phyloP scores from a whole-genome alignment of 208 protist species.

The Acanthamoeba divionensis region DNA sequence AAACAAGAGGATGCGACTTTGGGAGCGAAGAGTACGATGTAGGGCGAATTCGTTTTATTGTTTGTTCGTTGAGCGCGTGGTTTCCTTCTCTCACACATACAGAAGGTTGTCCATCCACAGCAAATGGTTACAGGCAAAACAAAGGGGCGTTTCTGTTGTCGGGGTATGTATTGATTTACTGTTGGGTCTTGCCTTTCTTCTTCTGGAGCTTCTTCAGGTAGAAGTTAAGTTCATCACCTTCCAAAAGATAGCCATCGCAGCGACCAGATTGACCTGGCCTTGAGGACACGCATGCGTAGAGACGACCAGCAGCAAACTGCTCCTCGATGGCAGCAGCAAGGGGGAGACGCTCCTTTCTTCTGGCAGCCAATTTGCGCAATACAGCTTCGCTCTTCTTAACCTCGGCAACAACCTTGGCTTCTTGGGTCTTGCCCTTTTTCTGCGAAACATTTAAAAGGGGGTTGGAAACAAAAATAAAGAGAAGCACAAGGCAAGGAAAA shows the following conservation, averaged over 20 bases:
- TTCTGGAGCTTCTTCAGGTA: conserved; percentile 97
- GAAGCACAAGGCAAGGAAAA: neutral
- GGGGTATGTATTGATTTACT: conserved; percentile 24
- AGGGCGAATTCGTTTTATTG: too few relatives aligned
- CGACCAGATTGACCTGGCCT: conserved; percentile 97
- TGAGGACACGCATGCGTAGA: conserved; percentile 90
- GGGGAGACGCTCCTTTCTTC: conserved; percentile 29
- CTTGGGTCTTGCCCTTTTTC: conserved; percentile 70
- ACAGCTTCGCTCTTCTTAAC: neutral
- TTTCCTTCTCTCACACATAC: too few relatives aligned
- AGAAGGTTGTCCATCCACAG: too few relatives aligned
- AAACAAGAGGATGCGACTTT: too few relatives aligned
- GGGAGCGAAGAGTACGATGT: too few relatives aligned
- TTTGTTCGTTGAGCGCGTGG: too few relatives aligned
- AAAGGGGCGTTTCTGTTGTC: too few relatives aligned
- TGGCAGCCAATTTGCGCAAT: neutral
- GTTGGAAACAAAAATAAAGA: neutral
- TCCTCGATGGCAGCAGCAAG: conserved; percentile 79
- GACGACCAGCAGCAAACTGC: conserved; percentile 92
- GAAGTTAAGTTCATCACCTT: conserved; percentile 99
- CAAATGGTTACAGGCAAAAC: too few relatives aligned
- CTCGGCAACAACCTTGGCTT: conserved; percentile 52
- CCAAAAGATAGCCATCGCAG: conserved; percentile 97
- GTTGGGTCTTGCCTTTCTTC: conserved; percentile 87
- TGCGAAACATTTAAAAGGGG: too few relatives aligned